Evolutionary conservation across 2,329 filamentous ascomycete genomes (phyloP).

Genomic region (Diplodia intermedia): DNA sequence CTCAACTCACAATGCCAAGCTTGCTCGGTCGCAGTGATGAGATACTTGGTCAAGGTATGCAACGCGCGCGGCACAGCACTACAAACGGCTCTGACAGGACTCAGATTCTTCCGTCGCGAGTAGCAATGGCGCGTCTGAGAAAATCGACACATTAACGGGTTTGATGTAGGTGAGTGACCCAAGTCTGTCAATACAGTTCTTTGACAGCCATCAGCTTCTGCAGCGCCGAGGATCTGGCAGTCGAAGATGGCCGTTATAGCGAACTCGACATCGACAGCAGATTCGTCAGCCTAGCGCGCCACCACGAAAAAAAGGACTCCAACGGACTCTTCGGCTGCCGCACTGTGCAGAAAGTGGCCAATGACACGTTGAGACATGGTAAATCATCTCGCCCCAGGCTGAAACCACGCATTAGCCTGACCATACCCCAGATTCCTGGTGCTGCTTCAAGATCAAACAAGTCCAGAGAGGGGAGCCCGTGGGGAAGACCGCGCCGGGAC

Average conservation of each 20-base stretch:
- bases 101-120: not conserved
- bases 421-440: conserved; percentile 16
- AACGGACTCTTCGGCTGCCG: conserved; percentile 16
- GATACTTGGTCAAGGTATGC: not conserved
- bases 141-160: not conserved
- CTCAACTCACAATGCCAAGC: not conserved
- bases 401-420: not conserved
- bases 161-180: not conserved
- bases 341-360: not conserved
- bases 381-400: not conserved
- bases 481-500: too few species aligned
- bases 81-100: not conserved
- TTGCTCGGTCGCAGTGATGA: not conserved
- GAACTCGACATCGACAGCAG: not conserved
- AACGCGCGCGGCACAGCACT: not conserved
- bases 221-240: not conserved
- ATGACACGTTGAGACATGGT: not conserved
- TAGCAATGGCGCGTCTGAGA: not conserved
- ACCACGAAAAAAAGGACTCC: conserved; percentile 12
- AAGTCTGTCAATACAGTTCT: not conserved
- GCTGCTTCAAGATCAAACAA: conserved; percentile 26
- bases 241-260: not conserved
- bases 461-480: not conserved
- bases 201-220: not conserved
- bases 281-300: not conserved